These are phyloP conservation scores for Clavariopsis aquatica DNA, from an alignment of 495 filamentous ascomycete genomes.

Conservation along the genomic window DNA sequence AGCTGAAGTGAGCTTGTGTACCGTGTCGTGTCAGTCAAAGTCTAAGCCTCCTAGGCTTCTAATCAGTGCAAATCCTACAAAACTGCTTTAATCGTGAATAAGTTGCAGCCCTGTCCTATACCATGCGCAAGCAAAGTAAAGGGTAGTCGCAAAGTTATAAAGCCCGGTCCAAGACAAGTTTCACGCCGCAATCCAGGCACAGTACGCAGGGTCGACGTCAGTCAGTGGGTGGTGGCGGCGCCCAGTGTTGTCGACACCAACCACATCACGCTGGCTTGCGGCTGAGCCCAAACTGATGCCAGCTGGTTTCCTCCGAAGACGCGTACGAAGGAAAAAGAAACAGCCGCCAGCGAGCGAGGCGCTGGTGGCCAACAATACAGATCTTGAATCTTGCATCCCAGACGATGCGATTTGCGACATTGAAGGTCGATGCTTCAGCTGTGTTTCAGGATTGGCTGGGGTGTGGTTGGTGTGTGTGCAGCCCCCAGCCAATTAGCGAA, in stretches of 20 bases:
- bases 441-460: conserved; percentile 8
- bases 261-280: neutral
- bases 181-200: neutral
- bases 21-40: neutral
- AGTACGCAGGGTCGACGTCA: neutral
- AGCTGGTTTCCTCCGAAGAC: neutral
- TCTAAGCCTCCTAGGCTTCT: neutral
- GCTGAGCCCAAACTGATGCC: neutral
- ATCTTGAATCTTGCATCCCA: neutral
- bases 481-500: too few species aligned
- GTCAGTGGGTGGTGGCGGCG: neutral
- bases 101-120: neutral
- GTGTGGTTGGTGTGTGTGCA: neutral
- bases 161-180: conserved; percentile 5
- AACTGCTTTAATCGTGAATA: neutral
- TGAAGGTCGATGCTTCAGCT: conserved; percentile 3
- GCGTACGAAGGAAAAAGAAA: neutral
- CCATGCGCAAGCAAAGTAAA: neutral
- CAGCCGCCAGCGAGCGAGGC: conserved; percentile 8
- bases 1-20: neutral
- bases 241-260: neutral
- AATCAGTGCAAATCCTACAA: neutral
- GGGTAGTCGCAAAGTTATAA: neutral
- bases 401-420: neutral
- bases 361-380: conserved; percentile 8